Evolutionary conservation across 75 land plant genomes (phyloP).

Genomic region (Selaginella moellendorffii): DNA sequence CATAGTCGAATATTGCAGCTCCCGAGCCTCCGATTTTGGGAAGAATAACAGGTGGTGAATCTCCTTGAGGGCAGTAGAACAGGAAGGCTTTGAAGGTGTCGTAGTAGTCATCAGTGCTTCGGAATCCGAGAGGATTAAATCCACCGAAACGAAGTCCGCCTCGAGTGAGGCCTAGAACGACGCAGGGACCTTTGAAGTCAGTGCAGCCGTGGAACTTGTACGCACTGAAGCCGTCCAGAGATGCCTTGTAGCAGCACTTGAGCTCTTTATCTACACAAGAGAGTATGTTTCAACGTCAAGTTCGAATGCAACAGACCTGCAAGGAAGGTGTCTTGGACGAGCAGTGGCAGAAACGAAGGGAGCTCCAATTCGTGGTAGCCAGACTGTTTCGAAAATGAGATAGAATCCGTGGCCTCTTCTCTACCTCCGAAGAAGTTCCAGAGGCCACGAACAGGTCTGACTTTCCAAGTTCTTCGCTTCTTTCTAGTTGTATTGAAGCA

Average conservation of each 20-base stretch:
- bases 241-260: conserved; percentile 70
- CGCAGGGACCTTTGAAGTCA: conserved; percentile 88
- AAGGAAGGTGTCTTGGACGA: conserved; percentile 36
- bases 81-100: conserved; percentile 78
- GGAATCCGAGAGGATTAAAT: conserved; percentile 69
- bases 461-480: no score
- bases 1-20: conserved; percentile 77
- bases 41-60: conserved; percentile 25
- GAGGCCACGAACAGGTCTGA: neutral
- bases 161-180: conserved; percentile 50
- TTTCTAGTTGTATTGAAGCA: no score
- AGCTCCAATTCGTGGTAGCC: conserved; percentile 38
- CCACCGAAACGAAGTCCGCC: conserved; percentile 60
- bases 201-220: conserved; percentile 39
- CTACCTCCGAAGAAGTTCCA: neutral
- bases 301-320: conserved; percentile 12
- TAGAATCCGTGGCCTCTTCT: neutral
- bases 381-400: neutral
- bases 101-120: conserved; percentile 89
- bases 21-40: conserved; percentile 76
- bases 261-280: conserved; percentile 41
- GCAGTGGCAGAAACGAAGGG: conserved; percentile 33
- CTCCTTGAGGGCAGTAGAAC: conserved; percentile 43
- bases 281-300: neutral
- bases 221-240: conserved; percentile 62